Evolutionary conservation across 345 rosid species (phyloP).

Genomic region (Acer negundo): DNA sequence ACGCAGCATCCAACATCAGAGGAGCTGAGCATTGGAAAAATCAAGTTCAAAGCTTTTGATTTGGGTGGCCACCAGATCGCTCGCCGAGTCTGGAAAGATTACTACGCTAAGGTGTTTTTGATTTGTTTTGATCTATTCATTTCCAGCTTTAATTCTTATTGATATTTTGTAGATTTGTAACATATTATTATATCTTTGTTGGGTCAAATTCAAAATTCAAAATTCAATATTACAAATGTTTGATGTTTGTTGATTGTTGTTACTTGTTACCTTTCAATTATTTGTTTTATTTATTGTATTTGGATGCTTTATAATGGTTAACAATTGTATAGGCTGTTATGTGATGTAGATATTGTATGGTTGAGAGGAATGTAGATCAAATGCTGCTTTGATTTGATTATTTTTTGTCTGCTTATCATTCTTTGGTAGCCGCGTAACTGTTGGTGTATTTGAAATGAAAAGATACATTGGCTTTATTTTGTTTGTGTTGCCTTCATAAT

Average conservation of each 20-base stretch:
- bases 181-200: not conserved
- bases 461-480: not conserved
- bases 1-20: slow-evolving; percentile 79
- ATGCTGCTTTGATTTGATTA: not conserved
- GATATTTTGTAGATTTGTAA: slow-evolving; percentile 2
- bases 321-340: not conserved
- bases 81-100: slow-evolving; percentile 84
- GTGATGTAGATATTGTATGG: not conserved
- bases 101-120: slow-evolving; percentile 60
- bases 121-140: not conserved
- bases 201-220: not conserved
- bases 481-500: slow-evolving; percentile 24
- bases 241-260: not conserved
- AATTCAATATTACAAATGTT: not conserved
- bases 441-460: not conserved
- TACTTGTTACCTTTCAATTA: not conserved
- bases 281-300: not conserved
- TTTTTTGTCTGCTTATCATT: not conserved
- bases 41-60: slow-evolving; percentile 86
- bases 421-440: not conserved
- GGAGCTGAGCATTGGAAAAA: slow-evolving; percentile 77
- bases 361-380: not conserved
- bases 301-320: not conserved
- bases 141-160: not conserved
- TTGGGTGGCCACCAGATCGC: slow-evolving; percentile 85